A percentile compares a stretch with the other conserved stretches of the same genome.
Evolutionary conservation across 2,329 filamentous ascomycete genomes (phyloP).

Genomic region (Clonostachys rosea): DNA sequence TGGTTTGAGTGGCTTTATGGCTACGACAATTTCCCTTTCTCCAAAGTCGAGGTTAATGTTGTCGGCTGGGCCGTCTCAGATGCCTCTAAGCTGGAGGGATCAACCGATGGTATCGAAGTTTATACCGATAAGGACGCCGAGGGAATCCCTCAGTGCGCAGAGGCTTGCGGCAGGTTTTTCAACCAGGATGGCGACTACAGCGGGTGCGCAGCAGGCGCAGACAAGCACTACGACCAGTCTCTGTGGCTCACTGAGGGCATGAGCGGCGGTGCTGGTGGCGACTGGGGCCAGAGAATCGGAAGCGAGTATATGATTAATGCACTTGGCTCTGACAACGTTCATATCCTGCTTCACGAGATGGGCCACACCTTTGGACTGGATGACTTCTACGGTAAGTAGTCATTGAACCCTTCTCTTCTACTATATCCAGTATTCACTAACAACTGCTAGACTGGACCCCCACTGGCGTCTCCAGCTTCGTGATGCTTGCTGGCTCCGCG

Average conservation of each 20-base stretch:
- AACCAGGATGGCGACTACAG: constrained; percentile 2
- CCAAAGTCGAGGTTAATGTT: constrained; percentile 28
- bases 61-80: constrained; percentile 37
- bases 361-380: constrained; percentile 38
- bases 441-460: constrained; percentile 31
- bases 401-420: constrained; percentile 2
- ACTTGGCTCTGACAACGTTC: constrained; percentile 26
- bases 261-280: constrained; percentile 34
- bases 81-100: constrained; percentile 27
- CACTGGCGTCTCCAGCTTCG: constrained; percentile 30
- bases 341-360: constrained; percentile 41
- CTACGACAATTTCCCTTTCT: constrained; percentile 36
- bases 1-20: constrained; percentile 37
- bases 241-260: constrained; percentile 43
- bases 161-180: constrained; percentile 1
- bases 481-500: constrained; percentile 38
- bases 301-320: constrained; percentile 34
- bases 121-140: constrained; percentile 32
- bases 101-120: constrained; percentile 26
- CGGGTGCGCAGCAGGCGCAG: constrained; percentile 3
- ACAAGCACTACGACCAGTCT: constrained; percentile 35
- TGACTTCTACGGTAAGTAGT: constrained; percentile 17
- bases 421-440: not conserved
- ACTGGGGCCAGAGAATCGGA: constrained; percentile 40
- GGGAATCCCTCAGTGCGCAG: constrained; percentile 33